Evolutionary conservation across 805 yeast species (phyloP).

Genomic region (Ogataea degrootiae): DNA sequence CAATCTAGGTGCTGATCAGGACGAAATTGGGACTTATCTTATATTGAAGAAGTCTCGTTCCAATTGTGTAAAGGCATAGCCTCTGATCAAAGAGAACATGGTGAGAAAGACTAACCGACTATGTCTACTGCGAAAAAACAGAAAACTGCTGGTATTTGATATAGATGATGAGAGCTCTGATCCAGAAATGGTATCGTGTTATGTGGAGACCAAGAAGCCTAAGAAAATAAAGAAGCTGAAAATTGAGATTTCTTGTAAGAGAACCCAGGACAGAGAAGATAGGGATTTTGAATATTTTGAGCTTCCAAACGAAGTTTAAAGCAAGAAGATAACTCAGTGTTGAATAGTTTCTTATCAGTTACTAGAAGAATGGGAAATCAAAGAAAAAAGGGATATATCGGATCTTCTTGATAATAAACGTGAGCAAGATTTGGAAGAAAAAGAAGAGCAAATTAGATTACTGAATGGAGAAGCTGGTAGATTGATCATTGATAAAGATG

Average conservation of each 20-base stretch:
- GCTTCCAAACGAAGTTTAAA: constrained; percentile 23
- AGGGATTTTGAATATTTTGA: constrained; percentile 23
- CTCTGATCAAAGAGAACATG: neutral
- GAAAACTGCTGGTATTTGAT: constrained; percentile 14
- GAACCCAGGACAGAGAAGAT: constrained; percentile 16
- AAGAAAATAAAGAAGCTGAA: constrained; percentile 21
- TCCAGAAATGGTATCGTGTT: constrained; percentile 3
- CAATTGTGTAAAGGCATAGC: constrained; percentile 20
- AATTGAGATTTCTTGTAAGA: constrained; percentile 7
- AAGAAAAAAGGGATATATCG: constrained; percentile 5
- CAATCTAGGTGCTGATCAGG: constrained; percentile 11
- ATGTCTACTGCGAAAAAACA: constrained; percentile 1
- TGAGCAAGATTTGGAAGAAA: constrained; percentile 1
- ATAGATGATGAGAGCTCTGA: constrained; percentile 13
- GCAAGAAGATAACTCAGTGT: constrained; percentile 21
- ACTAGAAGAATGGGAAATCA: constrained; percentile 25
- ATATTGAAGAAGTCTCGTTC: constrained; percentile 18
- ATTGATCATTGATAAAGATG: constrained; percentile 30
- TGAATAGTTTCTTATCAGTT: constrained; percentile 24
- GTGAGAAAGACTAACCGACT: neutral
- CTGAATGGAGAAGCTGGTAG: constrained; percentile 10
- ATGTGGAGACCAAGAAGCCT: constrained; percentile 11
- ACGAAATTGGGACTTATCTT: constrained; percentile 22
- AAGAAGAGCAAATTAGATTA: neutral
- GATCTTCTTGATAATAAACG: neutral